Base-by-base conservation (phyloP, 345 rosid species). In the sweet orange (Citrus sinensis) region DNA sequence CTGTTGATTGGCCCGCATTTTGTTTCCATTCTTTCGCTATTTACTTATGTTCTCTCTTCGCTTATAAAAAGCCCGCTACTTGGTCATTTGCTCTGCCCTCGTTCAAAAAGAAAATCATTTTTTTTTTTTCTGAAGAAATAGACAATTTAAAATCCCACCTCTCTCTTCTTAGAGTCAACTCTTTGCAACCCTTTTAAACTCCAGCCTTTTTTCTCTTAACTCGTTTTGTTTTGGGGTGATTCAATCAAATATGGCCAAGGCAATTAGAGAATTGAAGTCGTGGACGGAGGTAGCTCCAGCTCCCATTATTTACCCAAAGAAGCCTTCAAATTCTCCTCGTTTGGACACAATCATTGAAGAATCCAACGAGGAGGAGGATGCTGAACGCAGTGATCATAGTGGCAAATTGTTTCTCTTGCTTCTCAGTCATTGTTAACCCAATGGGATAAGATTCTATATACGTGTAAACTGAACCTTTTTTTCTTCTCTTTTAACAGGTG, bases 211-310 rank as follows among this genome's bases (percentile, higher is more conserved):
- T 1, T 39, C 9, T 8, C 42, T 40, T 40, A 40, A 40, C 2
- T 40, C 46, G 46, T 40, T 40, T 40, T 40, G 46, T 9, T 40
- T 40, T 40, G 11, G 20, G 4, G 35, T 24, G 63, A 25, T 72
- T 24, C 77, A 70, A 84, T 11, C 4, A 42, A 11, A 11, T 42
- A 42, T 85, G 88, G 82, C 82, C 0, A 76, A 70, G 73, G 42
- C 56, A 42, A 59, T 74, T 30, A 49, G 72, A 61, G 69, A 60
- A 27, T 69, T 76, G 71, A 6, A 16, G 29, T 29, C 37, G 7
- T 85, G 86, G 89, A 78, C 84, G 40, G 91, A 80, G 75, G 90
- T 82, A 9, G 91, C 90, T 65, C 93, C 91, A 13, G 61, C 87
- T 77, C 87, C 80, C 8, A 39, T 90, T 30, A 83, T 87, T 20